Percentiles rank a stretch among this genome's conserved stretches.
These are phyloP conservation scores for Pyracantha coccinea DNA, from an alignment of 331 rosid species.

Conservation along the genomic window DNA sequence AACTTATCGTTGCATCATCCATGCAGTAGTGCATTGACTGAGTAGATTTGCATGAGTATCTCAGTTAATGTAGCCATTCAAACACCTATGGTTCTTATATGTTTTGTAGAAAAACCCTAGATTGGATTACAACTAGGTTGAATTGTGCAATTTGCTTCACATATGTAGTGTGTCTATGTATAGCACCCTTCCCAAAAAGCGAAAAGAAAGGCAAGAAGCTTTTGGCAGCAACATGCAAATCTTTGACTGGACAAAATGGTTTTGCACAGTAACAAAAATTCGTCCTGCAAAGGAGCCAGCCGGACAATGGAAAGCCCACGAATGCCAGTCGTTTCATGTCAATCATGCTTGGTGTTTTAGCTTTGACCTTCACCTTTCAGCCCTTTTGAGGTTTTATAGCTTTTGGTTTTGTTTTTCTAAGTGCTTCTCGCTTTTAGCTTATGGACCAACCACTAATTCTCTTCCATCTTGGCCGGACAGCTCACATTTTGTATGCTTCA, in stretches of 20 bases:
- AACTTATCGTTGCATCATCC: no score
- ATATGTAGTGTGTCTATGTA: neutral
- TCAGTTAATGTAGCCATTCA: no score
- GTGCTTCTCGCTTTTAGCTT: slow-evolving; percentile 35
- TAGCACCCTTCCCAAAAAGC: slow-evolving; percentile 26
- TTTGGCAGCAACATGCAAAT: slow-evolving; percentile 33
- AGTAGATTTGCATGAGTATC: no score
- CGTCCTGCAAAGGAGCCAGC: slow-evolving; percentile 4
- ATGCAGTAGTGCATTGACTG: no score
- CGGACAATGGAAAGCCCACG: slow-evolving; percentile 46
- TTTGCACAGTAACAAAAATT: slow-evolving; percentile 21
- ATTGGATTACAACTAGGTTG: no score
- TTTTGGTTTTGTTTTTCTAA: slow-evolving; percentile 27
- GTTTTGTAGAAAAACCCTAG: no score
- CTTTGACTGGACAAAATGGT: slow-evolving; percentile 38
- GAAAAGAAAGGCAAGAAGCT: slow-evolving; percentile 34
- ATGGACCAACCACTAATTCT: slow-evolving; percentile 22
- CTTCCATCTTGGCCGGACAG: slow-evolving; percentile 1
- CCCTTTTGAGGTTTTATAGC: slow-evolving; percentile 64
- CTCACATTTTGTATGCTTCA: neutral
- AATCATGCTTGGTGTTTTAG: slow-evolving; percentile 28
- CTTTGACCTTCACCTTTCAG: slow-evolving; percentile 69
- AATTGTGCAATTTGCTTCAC: no score
- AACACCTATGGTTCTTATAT: no score
- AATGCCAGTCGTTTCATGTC: slow-evolving; percentile 50